Base-by-base conservation (phyloP, 345 rosid species). In the Trapa bicornis region DNA sequence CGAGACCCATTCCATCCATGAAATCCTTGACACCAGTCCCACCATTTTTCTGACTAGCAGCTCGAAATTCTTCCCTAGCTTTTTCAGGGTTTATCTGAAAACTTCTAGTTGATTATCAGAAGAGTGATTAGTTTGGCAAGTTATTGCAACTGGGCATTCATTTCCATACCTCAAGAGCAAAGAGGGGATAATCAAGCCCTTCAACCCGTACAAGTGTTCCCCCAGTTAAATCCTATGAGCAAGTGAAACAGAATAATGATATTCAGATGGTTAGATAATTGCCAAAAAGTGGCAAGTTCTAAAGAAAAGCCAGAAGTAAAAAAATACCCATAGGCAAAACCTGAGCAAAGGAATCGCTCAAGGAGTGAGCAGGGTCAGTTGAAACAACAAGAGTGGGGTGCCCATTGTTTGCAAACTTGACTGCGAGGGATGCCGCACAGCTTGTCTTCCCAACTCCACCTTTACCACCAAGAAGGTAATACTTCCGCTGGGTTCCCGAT, bases 391-490 rank as follows among this genome's bases (percentile, higher is more conserved):
- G 85, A 78, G 97, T 94, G 6, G 97, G 96, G 75, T 94, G 99
- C 60, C 97, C 97, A 82, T 76, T 89, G 77, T 91, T 91, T 15
- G 97, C 97, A 76, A 94, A 89, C 76, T 87, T 89, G 4, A 94
- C 97, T 66, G 96, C 99, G 66, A 94, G 89, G 64, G 99, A 91
- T 81, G 97, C 97, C 74, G 99, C 99, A 63, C 99, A 89, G 63
- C 95, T 91, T 2, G 99, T 91, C 85, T 94, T 91, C 50, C 99
- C 97, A 9, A 94, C 99, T 75, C 99, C 99, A 69, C 99, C 97
- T 78, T 94, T 94, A 32, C 99, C 97, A 47, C 99, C 99, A 6
- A 94, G 90, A 90, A 94, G 79, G 81, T 89, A 94, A 80, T 87
- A 94, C 87, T 91, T 91, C n/a, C 96, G 79, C 74, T 79, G 75